Base-by-base conservation (phyloP, 2,329 filamentous ascomycete genomes). In the Aspergillus sergii region DNA sequence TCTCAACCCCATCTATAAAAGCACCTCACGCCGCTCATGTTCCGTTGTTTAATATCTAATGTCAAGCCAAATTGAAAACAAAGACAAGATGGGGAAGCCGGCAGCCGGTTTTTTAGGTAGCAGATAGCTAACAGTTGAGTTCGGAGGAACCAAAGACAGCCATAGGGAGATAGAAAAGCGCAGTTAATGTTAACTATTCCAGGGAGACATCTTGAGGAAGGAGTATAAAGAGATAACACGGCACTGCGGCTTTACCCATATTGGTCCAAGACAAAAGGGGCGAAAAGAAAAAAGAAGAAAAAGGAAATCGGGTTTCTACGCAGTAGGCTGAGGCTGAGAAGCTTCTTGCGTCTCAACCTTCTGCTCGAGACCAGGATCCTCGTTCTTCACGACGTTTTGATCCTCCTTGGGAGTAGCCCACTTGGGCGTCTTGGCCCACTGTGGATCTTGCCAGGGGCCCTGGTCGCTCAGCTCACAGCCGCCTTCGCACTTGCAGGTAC, bases 391-490 rank as follows among this genome's bases (percentile, higher is more conserved):
- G 57, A 55, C 64, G 58, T 63, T 63, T 58, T 69, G 63, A 51
- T 71, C 67, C 63, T 74, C 66, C 72, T 78, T 73, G 34, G 72
- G 63, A 21, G 61, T 50, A 50, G 75, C 78, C 80, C 80, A 82
- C 64, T 81, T 82, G 39, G 81, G 77, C 26, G 78, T 58, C 63
- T 73, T 78, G 28, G 76, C 75, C 79, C 79, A 83, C 68, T 82
- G 71, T 8, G 77, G 62, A 64, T 83, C 81, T 64, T 81, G 75
- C 95, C 95, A 99, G 59, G 95, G 95, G 58, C 95, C 95, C 65
- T 89, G 89, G 77, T 99, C 94, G 80, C 92, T 96, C 73, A 96
- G 81, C 78, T 87, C 82, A 81, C 95, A 99, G 66, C 93, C 94
- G 63, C 91, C 92, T 39, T 83, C 77, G 80, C 95, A 99, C 66